Base-by-base conservation (phyloP, 139 green algal species). In the Astrephomene gubernaculifera region DNA sequence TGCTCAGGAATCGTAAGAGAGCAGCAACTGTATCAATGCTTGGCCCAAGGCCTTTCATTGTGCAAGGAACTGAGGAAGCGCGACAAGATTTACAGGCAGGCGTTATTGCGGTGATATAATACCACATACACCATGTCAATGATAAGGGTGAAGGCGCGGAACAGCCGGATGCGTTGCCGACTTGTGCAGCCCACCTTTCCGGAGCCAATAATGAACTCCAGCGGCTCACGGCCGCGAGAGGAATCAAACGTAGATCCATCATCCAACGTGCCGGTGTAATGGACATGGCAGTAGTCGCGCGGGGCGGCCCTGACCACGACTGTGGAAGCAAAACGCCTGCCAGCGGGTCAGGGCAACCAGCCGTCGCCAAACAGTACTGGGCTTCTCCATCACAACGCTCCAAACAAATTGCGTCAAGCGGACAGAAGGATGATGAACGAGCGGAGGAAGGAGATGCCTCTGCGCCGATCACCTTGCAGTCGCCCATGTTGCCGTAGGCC, bases 181-280 rank as follows among this genome's bases (percentile, higher is more conserved):
- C n/a, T n/a, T n/a, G n/a, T n/a, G n/a, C n/a, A n/a, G n/a, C 52
- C 31, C 27, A 93, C 90, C 82, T 89, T 86, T 17, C 90, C 92
- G 9, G 39, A 84, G 19, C 94, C 94, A 24, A 97, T 73, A 33
- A 89, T 68, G 64, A 97, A 97, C 33, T 92, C 83, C 21, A 96
- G 83, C 12, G 92, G 94, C 3, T 92, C 84, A 1, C 90, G 82
- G 35, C 85, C 65, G 2, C 84, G 63, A 29, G 76, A 91, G 52
- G 79, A 92, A 68, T 96, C 93, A 74, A 97, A 94, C 0, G 89
- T 87, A 8, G 74, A 84, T 25, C 91, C 94, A 69, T 97, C 92
- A 25, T 97, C 94, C 8, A 93, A 73, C 0, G 81, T 93, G 14
- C 93, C 93, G 0, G 79, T 84, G 44, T 84, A 84, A 44, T 84